These are phyloP conservation scores for Tulasnella sp. DNA, from an alignment of 768 basidiomycete genomes.

Conservation along the genomic window DNA sequence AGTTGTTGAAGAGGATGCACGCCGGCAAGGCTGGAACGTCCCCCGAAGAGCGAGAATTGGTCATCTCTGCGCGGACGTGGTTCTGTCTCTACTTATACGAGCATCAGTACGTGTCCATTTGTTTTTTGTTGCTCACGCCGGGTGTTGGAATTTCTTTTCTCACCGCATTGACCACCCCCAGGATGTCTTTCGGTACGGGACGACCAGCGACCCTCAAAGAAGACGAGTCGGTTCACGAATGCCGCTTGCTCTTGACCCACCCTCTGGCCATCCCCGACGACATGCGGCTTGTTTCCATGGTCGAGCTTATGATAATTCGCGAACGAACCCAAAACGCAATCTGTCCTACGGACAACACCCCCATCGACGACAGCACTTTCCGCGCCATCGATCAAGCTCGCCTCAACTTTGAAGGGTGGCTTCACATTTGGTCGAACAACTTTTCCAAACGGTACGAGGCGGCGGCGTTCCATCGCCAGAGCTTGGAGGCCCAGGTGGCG, in stretches of 20 bases:
- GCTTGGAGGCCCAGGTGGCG: constrained; percentile 79
- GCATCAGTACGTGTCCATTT: constrained; percentile 71
- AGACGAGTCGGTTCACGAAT: constrained; percentile 84
- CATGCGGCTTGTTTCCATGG: constrained; percentile 90
- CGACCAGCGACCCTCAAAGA: constrained; percentile 89
- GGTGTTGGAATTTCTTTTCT: constrained; percentile 23
- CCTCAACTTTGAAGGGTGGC: constrained; percentile 76
- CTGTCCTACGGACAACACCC: constrained; percentile 69
- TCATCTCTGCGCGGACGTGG: constrained; percentile 83
- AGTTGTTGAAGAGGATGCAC: constrained; percentile 72
- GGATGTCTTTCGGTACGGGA: constrained; percentile 91
- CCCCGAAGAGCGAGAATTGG: constrained; percentile 68
- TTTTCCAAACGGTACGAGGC: constrained; percentile 68
- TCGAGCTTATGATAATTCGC: constrained; percentile 85
- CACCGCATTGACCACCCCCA: constrained; percentile 40
- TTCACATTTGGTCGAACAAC: constrained; percentile 67
- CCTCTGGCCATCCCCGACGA: constrained; percentile 89
- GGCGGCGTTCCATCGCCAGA: constrained; percentile 81
- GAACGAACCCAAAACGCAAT: constrained; percentile 81
- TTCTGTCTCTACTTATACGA: constrained; percentile 92
- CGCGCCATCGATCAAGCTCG: constrained; percentile 68
- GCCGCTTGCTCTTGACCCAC: constrained; percentile 74
- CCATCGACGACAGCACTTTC: constrained; percentile 64
- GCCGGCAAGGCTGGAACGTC: constrained; percentile 53
- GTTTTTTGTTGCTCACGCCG: not conserved